Evolutionary conservation across 306 rosid genomes (phyloP).

Genomic region (Pterocarpus macrocarpus): DNA sequence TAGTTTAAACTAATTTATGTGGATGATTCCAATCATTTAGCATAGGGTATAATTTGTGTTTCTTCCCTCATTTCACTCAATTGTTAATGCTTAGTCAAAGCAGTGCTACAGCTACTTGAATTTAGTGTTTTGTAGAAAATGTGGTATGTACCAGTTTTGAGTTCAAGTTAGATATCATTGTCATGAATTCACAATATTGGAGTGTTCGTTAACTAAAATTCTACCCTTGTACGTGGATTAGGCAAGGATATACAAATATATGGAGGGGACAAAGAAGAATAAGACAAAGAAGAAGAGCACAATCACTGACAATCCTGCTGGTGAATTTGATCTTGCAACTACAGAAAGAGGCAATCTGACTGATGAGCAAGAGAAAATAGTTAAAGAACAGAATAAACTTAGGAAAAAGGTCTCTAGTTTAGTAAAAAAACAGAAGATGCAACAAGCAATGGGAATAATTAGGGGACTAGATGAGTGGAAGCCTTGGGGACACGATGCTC

Average conservation of each 20-base stretch:
- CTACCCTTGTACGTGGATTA: conserved; percentile 44
- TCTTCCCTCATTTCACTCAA: not conserved
- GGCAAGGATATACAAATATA: conserved; percentile 66
- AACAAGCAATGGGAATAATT: conserved; percentile 58
- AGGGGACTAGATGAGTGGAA: conserved; percentile 59
- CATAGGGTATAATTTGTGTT: not conserved
- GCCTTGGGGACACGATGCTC: conserved; percentile 83
- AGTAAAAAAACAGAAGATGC: conserved; percentile 63
- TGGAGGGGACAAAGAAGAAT: conserved; percentile 60
- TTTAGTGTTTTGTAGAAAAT: not conserved
- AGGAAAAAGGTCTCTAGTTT: conserved; percentile 61
- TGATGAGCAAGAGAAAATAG: conserved; percentile 44
- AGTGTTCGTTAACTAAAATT: conserved; percentile 2
- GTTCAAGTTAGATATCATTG: conserved; percentile 24
- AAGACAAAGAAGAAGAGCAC: conserved; percentile 44
- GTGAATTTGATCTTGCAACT: conserved; percentile 43
- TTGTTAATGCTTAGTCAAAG: not conserved
- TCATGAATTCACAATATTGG: not conserved
- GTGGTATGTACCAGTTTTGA: not conserved
- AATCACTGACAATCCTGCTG: conserved; percentile 43
- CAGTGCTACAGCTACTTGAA: not conserved
- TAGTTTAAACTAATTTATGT: not conserved
- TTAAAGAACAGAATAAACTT: conserved; percentile 45
- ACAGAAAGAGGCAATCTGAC: conserved; percentile 36
- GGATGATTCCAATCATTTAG: not conserved